phyloP scores from a whole-genome alignment of 2,329 filamentous ascomycete genomes.

The Penicillium brasilianum region DNA sequence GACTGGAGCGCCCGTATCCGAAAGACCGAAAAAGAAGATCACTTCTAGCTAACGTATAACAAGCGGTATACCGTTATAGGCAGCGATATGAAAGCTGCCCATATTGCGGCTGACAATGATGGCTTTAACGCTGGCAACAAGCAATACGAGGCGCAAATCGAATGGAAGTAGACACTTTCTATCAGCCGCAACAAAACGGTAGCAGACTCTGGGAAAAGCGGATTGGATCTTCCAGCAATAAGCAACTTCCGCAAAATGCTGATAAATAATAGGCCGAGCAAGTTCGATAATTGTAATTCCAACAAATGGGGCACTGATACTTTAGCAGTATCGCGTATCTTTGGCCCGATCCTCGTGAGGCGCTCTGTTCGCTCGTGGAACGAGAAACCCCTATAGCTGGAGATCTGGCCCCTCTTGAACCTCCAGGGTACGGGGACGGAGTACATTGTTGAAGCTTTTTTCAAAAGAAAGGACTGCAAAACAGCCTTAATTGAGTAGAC shows the following conservation, averaged over 20 bases:
- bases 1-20: slow-evolving; percentile 48
- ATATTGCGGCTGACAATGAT: slow-evolving; percentile 38
- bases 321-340: slow-evolving; percentile 35
- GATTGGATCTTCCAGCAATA: slow-evolving; percentile 11
- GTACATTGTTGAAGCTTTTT: slow-evolving; percentile 21
- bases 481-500: slow-evolving; percentile 16
- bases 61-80: slow-evolving; percentile 41
- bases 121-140: slow-evolving; percentile 39
- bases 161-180: slow-evolving; percentile 47
- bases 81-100: slow-evolving; percentile 37
- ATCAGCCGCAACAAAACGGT: slow-evolving; percentile 35
- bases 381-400: slow-evolving; percentile 36
- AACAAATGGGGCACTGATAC: slow-evolving; percentile 30
- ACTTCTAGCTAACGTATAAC: slow-evolving; percentile 49
- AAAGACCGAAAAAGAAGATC: slow-evolving; percentile 39
- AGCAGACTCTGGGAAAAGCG: slow-evolving; percentile 8
- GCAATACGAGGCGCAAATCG: slow-evolving; percentile 44
- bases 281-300: slow-evolving; percentile 40
- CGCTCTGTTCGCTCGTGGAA: slow-evolving; percentile 39
- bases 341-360: slow-evolving; percentile 40
- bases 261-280: slow-evolving; percentile 35
- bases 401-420: slow-evolving; percentile 38
- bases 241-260: slow-evolving; percentile 19
- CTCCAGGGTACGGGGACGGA: slow-evolving; percentile 7
- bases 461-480: slow-evolving; percentile 14